Evolutionary conservation across 75 land plant species (phyloP).

Genomic region (Chamaecyparis obtusa): DNA sequence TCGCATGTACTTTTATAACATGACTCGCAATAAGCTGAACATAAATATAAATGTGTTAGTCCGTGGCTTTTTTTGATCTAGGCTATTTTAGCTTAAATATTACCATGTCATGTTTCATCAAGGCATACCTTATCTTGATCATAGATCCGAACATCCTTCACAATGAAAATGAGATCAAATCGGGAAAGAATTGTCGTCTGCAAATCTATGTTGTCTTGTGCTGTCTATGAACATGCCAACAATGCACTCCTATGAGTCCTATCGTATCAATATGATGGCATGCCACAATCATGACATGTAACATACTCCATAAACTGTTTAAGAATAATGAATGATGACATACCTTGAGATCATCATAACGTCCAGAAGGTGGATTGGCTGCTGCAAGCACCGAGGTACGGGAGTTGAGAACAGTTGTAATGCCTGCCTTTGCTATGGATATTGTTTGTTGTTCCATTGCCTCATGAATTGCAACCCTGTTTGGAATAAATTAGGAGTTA

Average conservation of each 20-base stretch:
- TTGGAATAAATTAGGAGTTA: too few species aligned
- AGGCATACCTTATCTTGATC: conserved; percentile 84
- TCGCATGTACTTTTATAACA: conserved; percentile 91
- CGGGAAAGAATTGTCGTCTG: conserved; percentile 98
- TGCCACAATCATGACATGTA: too few species aligned
- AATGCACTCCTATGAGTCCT: background rate
- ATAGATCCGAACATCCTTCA: conserved; percentile 84
- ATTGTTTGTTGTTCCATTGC: conserved; percentile 99
- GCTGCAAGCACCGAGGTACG: conserved; percentile 98
- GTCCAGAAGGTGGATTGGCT: conserved; percentile 99
- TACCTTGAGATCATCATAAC: conserved; percentile 98
- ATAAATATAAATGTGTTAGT: background rate
- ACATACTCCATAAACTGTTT: too few species aligned
- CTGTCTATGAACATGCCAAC: conserved; percentile 63
- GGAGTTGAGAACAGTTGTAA: conserved; percentile 95
- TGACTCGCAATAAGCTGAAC: conserved; percentile 89
- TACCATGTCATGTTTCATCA: background rate
- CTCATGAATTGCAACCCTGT: too few species aligned
- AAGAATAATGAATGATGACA: too few species aligned
- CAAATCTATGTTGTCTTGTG: conserved; percentile 97
- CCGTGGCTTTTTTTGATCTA: background rate
- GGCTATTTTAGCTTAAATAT: background rate
- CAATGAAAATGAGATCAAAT: conserved; percentile 97
- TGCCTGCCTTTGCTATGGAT: conserved; percentile 98
- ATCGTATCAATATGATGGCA: too few species aligned